phyloP scores from a whole-genome alignment of 441 rosid genomes.

The Pelargonium cotyledonis region DNA sequence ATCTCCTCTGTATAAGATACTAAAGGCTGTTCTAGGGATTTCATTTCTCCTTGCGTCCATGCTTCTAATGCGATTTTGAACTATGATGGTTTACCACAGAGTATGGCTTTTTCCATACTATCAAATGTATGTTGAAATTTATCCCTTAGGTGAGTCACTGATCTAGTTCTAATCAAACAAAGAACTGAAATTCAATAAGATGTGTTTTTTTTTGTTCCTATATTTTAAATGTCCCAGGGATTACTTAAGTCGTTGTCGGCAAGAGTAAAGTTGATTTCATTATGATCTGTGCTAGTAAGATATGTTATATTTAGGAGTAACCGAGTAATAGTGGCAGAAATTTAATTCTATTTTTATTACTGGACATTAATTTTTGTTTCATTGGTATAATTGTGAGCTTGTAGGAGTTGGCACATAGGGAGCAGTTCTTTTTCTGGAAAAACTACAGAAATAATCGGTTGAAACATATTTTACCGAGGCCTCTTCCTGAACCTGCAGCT shows the following conservation, averaged over 20 bases:
- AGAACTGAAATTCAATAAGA: background rate
- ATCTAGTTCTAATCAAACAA: background rate
- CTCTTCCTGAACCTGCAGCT: conserved; percentile 71
- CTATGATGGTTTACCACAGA: background rate
- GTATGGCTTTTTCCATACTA: background rate
- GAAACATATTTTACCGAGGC: conserved; percentile 83
- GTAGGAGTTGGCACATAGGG: conserved; percentile 88
- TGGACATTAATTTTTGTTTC: background rate
- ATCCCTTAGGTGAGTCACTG: background rate
- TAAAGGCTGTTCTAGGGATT: background rate
- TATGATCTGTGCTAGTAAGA: background rate
- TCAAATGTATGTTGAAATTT: background rate
- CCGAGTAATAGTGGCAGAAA: background rate
- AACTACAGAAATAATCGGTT: conserved; percentile 86
- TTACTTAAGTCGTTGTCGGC: background rate
- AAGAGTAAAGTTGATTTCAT: background rate
- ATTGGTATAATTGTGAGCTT: conserved; percentile 13
- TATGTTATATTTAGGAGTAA: background rate
- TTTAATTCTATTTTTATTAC: background rate
- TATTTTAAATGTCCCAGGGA: background rate
- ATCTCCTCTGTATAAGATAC: background rate
- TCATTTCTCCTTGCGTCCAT: background rate
- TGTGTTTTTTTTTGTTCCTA: background rate
- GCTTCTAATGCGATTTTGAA: background rate
- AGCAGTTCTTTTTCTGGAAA: conserved; percentile 95